phyloP scores from a whole-genome alignment of 73 alveolate species.

The Blepharisma japonicum region DNA sequence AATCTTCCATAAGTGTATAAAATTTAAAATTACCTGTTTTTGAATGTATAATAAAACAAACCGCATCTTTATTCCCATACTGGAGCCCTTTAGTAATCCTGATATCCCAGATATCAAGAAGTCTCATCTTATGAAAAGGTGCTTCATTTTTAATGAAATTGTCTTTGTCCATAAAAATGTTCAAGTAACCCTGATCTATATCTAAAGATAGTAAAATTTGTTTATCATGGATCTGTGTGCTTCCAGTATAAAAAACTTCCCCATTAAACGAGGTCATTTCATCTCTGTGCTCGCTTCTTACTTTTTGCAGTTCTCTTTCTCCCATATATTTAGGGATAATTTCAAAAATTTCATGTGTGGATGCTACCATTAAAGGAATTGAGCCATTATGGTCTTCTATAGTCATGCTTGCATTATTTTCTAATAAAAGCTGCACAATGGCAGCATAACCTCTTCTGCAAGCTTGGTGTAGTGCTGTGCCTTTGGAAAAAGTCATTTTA shows the following conservation, averaged over 20 bases:
- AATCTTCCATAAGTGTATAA: background rate
- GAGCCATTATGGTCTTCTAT: background rate
- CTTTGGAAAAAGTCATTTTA: background rate
- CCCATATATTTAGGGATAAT: conserved; percentile 20
- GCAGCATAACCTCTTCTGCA: conserved; percentile 2
- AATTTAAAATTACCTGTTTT: conserved; percentile 15
- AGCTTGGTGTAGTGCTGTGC: conserved; percentile 12
- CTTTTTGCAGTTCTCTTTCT: conserved; percentile 9
- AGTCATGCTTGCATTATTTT: conserved; percentile 19
- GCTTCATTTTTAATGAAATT: background rate
- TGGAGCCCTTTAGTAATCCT: background rate
- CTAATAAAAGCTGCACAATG: conserved; percentile 12
- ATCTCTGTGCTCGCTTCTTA: background rate
- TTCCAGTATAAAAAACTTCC: conserved; percentile 7
- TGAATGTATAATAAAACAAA: background rate
- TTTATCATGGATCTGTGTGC: background rate
- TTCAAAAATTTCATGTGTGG: background rate
- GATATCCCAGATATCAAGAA: conserved; percentile 12
- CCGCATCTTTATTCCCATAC: conserved; percentile 5
- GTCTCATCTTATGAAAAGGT: background rate
- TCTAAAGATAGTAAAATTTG: background rate
- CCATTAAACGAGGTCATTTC: background rate
- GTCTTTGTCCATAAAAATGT: background rate
- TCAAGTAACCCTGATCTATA: background rate
- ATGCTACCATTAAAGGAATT: conserved; percentile 1